phyloP scores from a whole-genome alignment of 176 grass and related monocot species.

The Puccinellia tenuiflora region DNA sequence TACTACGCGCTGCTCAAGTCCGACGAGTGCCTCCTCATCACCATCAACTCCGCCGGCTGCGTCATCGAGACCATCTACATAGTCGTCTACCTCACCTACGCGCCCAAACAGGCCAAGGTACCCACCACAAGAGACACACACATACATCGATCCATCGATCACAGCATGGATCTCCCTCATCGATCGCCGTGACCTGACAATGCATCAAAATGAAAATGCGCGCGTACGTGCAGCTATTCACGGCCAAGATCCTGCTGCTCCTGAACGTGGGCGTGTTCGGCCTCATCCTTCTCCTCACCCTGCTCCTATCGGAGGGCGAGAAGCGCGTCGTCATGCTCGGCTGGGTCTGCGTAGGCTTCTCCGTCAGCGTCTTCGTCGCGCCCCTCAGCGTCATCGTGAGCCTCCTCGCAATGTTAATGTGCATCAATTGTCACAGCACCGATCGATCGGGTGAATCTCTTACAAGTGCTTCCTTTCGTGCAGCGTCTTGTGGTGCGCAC shows the following conservation, averaged over 20 bases:
- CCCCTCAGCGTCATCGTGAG: conserved; percentile 83
- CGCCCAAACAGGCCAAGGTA: conserved; percentile 39
- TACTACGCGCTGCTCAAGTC: conserved; percentile 79
- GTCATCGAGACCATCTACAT: conserved; percentile 79
- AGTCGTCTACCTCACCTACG: conserved; percentile 58
- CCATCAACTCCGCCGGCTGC: conserved; percentile 57
- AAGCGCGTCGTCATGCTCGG: conserved; percentile 36
- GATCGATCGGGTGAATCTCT: too few relatives aligned
- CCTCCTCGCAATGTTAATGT: too few relatives aligned
- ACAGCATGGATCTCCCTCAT: too few relatives aligned
- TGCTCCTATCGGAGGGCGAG: conserved; percentile 35
- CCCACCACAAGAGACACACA: too few relatives aligned
- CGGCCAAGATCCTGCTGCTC: conserved; percentile 48
- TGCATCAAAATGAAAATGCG: background rate
- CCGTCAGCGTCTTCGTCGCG: conserved; percentile 69
- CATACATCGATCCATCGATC: too few relatives aligned
- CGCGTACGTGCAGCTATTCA: conserved; percentile 47
- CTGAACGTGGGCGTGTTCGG: conserved; percentile 60
- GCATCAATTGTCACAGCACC: too few relatives aligned
- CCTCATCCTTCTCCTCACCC: conserved; percentile 50
- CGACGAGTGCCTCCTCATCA: conserved; percentile 59
- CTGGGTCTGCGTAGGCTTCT: conserved; percentile 72
- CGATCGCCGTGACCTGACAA: too few relatives aligned
- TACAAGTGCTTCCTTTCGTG: too few relatives aligned
- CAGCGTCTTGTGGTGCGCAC: conserved; percentile 79